Conservation (phyloP, 352 stramenopile genomes). For the Globisporangium paroecandrum region DNA sequence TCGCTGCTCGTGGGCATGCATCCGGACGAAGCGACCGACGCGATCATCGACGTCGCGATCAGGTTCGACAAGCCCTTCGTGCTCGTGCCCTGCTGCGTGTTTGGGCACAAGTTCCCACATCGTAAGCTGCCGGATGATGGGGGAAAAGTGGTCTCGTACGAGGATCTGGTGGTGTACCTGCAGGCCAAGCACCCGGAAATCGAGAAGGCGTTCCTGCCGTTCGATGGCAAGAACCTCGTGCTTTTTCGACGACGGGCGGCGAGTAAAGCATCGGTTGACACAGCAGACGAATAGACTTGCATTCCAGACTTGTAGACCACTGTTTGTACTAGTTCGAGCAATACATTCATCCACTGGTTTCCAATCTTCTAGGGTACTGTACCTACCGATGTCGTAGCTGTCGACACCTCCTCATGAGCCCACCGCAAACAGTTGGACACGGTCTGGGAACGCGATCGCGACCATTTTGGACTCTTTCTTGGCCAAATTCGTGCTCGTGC, state of each 20-base stretch:
- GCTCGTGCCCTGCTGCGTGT: slow-evolving; percentile 96
- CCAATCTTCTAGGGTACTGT: neutral
- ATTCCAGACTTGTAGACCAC: neutral
- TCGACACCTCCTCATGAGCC: neutral
- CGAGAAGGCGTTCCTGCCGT: slow-evolving; percentile 58
- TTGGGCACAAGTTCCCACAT: slow-evolving; percentile 88
- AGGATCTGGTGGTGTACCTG: slow-evolving; percentile 79
- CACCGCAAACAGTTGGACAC: slow-evolving; percentile 27
- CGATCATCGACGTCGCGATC: slow-evolving; percentile 91
- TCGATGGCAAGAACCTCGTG: slow-evolving; percentile 85
- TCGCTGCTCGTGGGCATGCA: slow-evolving; percentile 92
- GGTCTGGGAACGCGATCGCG: slow-evolving; percentile 30
- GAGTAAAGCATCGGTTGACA: neutral
- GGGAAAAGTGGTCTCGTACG: slow-evolving; percentile 67
- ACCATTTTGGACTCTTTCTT: slow-evolving; percentile 9
- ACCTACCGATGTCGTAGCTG: neutral
- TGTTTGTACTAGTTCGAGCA: neutral
- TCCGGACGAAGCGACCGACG: slow-evolving; percentile 93
- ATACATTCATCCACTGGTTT: neutral
- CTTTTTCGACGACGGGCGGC: slow-evolving; percentile 41
- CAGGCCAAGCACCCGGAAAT: slow-evolving; percentile 62
- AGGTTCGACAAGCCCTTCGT: slow-evolving; percentile 91
- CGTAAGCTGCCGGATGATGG: slow-evolving; percentile 37
- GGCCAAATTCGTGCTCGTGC: neutral
- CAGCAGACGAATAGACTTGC: neutral